These are phyloP conservation scores for Pichia ethanolica DNA, from an alignment of 805 yeast genomes.

Conservation along the genomic window DNA sequence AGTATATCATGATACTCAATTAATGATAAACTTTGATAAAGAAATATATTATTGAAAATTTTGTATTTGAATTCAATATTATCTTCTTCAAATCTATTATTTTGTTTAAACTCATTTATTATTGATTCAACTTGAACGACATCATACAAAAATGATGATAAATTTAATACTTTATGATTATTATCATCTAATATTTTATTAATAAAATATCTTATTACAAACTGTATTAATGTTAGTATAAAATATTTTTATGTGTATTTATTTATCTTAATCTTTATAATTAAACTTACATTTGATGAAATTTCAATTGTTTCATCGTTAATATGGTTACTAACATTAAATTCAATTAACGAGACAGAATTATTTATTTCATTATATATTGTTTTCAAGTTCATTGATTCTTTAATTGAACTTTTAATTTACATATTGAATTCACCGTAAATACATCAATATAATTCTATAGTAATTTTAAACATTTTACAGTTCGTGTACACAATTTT, in stretches of 20 bases:
- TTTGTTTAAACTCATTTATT: neutral
- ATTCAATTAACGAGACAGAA: neutral
- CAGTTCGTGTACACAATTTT: no score
- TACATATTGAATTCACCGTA: no score
- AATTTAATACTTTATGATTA: constrained; percentile 10
- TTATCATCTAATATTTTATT: neutral
- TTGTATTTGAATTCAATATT: neutral
- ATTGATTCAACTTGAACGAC: neutral
- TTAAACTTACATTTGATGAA: constrained; percentile 14
- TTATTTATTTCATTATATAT: neutral
- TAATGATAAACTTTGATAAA: constrained; percentile 1
- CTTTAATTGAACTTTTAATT: no score
- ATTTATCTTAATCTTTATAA: neutral
- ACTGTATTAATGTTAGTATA: constrained; percentile 6
- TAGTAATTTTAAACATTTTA: no score
- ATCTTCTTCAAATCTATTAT: neutral
- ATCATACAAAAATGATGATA: constrained; percentile 2
- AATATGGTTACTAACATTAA: neutral
- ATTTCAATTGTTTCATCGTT: neutral
- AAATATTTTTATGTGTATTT: neutral
- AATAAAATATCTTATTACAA: constrained; percentile 16
- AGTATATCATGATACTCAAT: neutral
- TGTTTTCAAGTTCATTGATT: neutral
- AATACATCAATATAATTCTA: no score
- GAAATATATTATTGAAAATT: neutral